These are phyloP conservation scores for Erysimum pusillum DNA, from an alignment of 441 rosid species.

Conservation along the genomic window DNA sequence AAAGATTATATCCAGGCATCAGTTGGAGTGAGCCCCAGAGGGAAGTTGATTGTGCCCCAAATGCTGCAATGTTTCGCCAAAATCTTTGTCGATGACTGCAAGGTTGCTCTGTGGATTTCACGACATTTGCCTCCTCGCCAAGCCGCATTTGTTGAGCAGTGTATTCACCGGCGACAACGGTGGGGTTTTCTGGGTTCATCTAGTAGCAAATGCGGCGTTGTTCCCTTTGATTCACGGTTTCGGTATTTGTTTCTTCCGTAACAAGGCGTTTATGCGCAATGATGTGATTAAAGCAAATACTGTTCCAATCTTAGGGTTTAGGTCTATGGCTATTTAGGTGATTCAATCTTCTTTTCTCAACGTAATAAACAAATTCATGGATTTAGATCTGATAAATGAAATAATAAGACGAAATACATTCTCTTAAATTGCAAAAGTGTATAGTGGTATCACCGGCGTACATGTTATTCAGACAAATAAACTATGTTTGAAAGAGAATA, in stretches of 20 bases:
- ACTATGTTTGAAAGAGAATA: conserved; percentile 1
- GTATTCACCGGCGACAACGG: conserved; percentile 74
- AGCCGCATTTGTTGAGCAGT: conserved; percentile 83
- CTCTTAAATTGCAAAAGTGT: conserved; percentile 32
- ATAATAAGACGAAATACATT: conserved; percentile 22
- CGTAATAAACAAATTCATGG: conserved; percentile 20
- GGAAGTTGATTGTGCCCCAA: conserved; percentile 84
- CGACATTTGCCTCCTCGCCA: conserved; percentile 79
- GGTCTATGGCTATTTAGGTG: conserved; percentile 38
- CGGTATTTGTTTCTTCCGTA: conserved; percentile 80
- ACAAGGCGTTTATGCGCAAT: conserved; percentile 1
- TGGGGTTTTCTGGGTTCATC: conserved; percentile 71
- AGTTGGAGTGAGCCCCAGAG: conserved; percentile 85
- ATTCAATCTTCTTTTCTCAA: conserved; percentile 23
- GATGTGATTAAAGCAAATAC: conserved; percentile 4
- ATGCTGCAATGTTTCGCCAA: conserved; percentile 82
- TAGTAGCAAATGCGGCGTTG: conserved; percentile 73
- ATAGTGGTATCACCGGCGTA: neutral
- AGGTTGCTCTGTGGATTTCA: conserved; percentile 85
- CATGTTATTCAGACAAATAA: conserved; percentile 20
- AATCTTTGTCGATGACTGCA: conserved; percentile 72
- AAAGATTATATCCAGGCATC: conserved; percentile 80
- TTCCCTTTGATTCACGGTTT: conserved; percentile 82
- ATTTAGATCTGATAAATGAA: conserved; percentile 14
- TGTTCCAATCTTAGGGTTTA: conserved; percentile 21